These are phyloP conservation scores for Pulicaria dysenterica DNA, from an alignment of 129 eudicot species.

Conservation along the genomic window DNA sequence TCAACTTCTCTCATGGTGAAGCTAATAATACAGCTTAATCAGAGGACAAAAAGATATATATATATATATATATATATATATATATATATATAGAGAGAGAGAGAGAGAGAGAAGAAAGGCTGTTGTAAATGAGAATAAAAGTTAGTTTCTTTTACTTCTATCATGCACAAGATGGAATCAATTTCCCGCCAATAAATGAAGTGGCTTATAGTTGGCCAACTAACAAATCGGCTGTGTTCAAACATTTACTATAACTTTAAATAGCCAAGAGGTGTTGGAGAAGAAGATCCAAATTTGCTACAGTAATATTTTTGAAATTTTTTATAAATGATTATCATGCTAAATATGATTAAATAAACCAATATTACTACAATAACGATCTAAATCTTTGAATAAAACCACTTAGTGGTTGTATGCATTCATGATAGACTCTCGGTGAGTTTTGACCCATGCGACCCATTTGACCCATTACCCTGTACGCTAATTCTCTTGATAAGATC, in stretches of 20 bases:
- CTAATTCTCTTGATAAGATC: too few relatives aligned
- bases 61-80: too few relatives aligned
- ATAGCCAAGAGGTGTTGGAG: background rate
- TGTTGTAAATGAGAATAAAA: conserved; percentile 14
- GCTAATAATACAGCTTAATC: conserved; percentile 5
- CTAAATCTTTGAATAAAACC: too few relatives aligned
- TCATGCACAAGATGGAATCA: conserved; percentile 27
- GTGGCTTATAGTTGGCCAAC: conserved; percentile 51
- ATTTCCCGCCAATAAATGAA: conserved; percentile 47
- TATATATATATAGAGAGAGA: background rate
- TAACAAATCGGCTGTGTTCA: conserved; percentile 31
- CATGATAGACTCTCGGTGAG: too few relatives aligned
- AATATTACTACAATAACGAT: too few relatives aligned
- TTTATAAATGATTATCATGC: too few relatives aligned
- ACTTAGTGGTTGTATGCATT: too few relatives aligned
- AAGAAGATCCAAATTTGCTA: background rate
- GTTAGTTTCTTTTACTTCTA: conserved; percentile 27
- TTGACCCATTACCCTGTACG: too few relatives aligned
- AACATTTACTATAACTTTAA: conserved; percentile 11
- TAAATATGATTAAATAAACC: too few relatives aligned
- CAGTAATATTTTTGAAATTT: too few relatives aligned
- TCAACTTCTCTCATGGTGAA: conserved; percentile 58
- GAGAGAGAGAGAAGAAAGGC: conserved; percentile 8
- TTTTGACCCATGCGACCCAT: too few relatives aligned
- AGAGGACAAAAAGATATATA: background rate